phyloP scores from a whole-genome alignment of 2,329 filamentous ascomycete genomes.

The Exserohilum turcica region DNA sequence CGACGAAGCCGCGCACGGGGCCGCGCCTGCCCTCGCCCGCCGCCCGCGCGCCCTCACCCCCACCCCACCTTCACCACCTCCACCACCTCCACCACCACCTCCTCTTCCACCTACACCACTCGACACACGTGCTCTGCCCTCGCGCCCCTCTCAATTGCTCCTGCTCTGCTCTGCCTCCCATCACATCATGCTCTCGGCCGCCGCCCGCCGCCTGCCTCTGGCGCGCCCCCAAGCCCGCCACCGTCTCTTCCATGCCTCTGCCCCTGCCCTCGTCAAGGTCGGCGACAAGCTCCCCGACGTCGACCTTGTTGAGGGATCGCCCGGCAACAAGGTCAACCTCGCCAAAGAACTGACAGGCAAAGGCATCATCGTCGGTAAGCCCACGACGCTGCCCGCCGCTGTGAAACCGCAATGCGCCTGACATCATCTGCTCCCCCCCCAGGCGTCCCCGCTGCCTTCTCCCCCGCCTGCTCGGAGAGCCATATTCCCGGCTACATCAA shows the following conservation, averaged over 20 bases:
- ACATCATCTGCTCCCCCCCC: slow-evolving; percentile 4
- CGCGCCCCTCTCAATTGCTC: neutral
- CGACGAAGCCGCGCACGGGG: slow-evolving; percentile 1
- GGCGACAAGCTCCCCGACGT: slow-evolving; percentile 81
- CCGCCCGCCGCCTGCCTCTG: slow-evolving; percentile 38
- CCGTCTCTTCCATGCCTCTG: slow-evolving; percentile 66
- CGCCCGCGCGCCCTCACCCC: neutral
- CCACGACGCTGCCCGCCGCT: slow-evolving; percentile 2
- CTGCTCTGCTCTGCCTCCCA: slow-evolving; percentile 1
- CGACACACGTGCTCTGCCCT: slow-evolving; percentile 4
- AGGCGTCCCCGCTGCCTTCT: slow-evolving; percentile 53
- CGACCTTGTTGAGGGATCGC: slow-evolving; percentile 81
- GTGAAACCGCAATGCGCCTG: slow-evolving; percentile 9
- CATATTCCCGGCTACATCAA: slow-evolving; percentile 89
- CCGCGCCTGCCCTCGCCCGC: slow-evolving; percentile 14
- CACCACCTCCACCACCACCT: slow-evolving; percentile 13
- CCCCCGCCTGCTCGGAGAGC: slow-evolving; percentile 65
- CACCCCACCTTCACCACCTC: slow-evolving; percentile 13
- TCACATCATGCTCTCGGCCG: slow-evolving; percentile 30
- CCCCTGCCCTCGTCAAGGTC: slow-evolving; percentile 68
- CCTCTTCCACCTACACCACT: neutral
- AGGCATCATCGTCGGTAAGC: slow-evolving; percentile 71
- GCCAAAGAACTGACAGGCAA: slow-evolving; percentile 74
- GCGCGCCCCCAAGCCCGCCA: slow-evolving; percentile 26
- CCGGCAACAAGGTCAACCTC: slow-evolving; percentile 88